Evolutionary conservation across 2,329 filamentous ascomycete genomes (phyloP).

Genomic region (Microsporum audouinii): DNA sequence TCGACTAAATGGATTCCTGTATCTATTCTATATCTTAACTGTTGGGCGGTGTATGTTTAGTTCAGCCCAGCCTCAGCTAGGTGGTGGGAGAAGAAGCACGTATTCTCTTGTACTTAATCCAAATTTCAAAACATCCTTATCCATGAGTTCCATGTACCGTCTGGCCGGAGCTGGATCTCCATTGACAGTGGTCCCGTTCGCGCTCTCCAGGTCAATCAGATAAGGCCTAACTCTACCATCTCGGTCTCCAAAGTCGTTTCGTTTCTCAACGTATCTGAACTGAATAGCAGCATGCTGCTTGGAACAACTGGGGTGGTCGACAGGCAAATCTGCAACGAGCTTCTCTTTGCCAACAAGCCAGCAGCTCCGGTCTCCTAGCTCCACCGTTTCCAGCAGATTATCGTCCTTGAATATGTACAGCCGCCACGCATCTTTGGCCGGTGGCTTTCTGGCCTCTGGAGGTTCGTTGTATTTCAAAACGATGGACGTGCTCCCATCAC

Average conservation of each 20-base stretch:
- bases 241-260: slow-evolving; percentile 77
- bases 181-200: slow-evolving; percentile 80
- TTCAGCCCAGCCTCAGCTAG: slow-evolving; percentile 13
- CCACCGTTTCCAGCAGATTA: slow-evolving; percentile 70
- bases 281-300: slow-evolving; percentile 95
- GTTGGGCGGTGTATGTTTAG: not conserved
- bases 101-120: slow-evolving; percentile 85
- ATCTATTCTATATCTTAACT: not conserved
- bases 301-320: slow-evolving; percentile 85
- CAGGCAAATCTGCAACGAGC: slow-evolving; percentile 66
- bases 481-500: slow-evolving; percentile 51
- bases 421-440: slow-evolving; percentile 68
- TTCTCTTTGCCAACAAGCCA: slow-evolving; percentile 81
- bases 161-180: slow-evolving; percentile 59
- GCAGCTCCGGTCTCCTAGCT: slow-evolving; percentile 64
- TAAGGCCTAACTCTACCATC: slow-evolving; percentile 73
- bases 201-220: slow-evolving; percentile 83
- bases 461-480: slow-evolving; percentile 95
- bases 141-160: slow-evolving; percentile 72
- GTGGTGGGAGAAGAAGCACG: slow-evolving; percentile 69
- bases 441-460: slow-evolving; percentile 77
- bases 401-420: slow-evolving; percentile 84
- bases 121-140: slow-evolving; percentile 82
- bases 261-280: slow-evolving; percentile 73
- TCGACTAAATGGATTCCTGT: not conserved